These are phyloP conservation scores for Agapanthus africanus DNA, from an alignment of 106 monocot genomes.

Conservation along the genomic window DNA sequence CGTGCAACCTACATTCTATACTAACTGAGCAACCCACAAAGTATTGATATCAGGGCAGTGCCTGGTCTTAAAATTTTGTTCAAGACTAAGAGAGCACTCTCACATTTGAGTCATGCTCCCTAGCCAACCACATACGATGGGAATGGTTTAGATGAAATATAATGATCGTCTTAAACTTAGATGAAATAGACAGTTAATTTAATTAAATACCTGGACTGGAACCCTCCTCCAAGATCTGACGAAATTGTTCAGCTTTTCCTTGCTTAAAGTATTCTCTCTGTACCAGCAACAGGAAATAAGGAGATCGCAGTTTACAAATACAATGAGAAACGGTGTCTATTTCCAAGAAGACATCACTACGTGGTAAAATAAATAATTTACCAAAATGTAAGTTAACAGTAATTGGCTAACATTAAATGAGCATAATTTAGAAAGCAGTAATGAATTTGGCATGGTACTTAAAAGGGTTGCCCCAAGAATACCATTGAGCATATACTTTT, in stretches of 20 bases:
- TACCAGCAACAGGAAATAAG: conserved; percentile 5
- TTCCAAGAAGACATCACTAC: background rate
- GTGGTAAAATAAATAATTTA: background rate
- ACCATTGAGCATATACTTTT: background rate
- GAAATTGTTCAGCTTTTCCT: conserved; percentile 87
- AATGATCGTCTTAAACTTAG: background rate
- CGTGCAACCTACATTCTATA: too few species aligned
- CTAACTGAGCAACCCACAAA: background rate
- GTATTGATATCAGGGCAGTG: background rate
- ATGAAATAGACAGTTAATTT: background rate
- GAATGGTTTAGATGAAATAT: background rate
- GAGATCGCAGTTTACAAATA: background rate
- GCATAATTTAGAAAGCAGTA: background rate
- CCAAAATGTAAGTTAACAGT: background rate
- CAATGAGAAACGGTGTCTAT: background rate
- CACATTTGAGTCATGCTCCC: background rate
- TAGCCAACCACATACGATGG: background rate
- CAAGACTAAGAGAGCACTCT: background rate
- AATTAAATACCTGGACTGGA: conserved; percentile 74
- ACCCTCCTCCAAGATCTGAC: conserved; percentile 95
- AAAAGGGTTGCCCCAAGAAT: background rate
- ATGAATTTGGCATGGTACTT: background rate
- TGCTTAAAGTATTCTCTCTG: conserved; percentile 99
- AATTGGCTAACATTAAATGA: background rate
- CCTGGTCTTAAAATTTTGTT: background rate